Evolutionary conservation across 192 early-diverging fungal species (phyloP), one percentile per base, ranked within the genome.

Genomic region (Coemansia sp.): DNA sequence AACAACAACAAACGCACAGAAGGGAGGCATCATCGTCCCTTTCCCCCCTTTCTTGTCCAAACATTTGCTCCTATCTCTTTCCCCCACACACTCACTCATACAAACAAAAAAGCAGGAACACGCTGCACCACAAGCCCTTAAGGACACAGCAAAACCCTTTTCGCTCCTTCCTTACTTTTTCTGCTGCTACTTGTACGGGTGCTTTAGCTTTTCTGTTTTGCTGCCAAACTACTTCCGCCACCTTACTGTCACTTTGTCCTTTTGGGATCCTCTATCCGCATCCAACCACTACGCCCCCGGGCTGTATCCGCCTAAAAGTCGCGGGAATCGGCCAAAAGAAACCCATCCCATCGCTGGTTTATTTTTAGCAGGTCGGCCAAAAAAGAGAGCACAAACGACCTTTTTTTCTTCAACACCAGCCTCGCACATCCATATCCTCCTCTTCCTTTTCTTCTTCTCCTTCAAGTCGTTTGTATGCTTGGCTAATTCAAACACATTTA

Each of bases 291-390:
- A n/a, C n/a, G n/a, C n/a, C n/a, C n/a, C n/a, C n/a, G n/a, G n/a
- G n/a, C 45, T 48, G 45, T 25, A 20, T 23, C 22, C n/a, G n/a
- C 6, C 45, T 7, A 25, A 8, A 48, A 48, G 14, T 20, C 23
- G 45, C 20, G 23, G 45, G 3, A 25, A 15, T 22, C 38, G 45
- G 20, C 45, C n/a, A n/a, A n/a, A n/a, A n/a, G n/a, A n/a, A n/a
- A n/a, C n/a, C n/a, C n/a, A n/a, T n/a, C n/a, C n/a, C 45, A 48
- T 48, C 45, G 45, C 45, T 23, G 6, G 19, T 48, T 48, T 48
- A 48, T 48, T 48, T 48, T 25, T 48, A 48, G 22, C n/a, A 9
- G 22, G 9, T 25, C 2, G 45, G 45, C 45, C 13, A 13, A 41
- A 41, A 48, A 48, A 9, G 25, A 48, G 25, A 48, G 22, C 22